phyloP scores from a whole-genome alignment of 2,329 filamentous ascomycete genomes.

The Cladorrhinum sp. region DNA sequence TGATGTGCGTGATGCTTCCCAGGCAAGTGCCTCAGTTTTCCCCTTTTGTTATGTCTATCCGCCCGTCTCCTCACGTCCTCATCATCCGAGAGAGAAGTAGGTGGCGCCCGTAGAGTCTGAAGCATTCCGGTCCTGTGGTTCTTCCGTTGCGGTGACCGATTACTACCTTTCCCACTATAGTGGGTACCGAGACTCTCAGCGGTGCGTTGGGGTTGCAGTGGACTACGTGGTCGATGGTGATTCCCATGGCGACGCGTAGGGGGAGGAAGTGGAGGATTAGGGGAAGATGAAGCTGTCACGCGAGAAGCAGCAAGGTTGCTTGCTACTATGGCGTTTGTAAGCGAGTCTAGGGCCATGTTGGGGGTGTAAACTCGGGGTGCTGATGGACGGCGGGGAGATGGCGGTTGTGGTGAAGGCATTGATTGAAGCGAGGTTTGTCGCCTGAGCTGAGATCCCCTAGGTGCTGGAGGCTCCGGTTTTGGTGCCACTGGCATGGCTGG shows the following conservation, averaged over 20 bases:
- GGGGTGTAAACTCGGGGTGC: slow-evolving; percentile 24
- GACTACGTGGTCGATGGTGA: slow-evolving; percentile 22
- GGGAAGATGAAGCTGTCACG: slow-evolving; percentile 35
- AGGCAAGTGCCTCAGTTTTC: slow-evolving; percentile 40
- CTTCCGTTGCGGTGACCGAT: slow-evolving; percentile 37
- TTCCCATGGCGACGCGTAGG: slow-evolving; percentile 32
- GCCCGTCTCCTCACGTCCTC: slow-evolving; percentile 51
- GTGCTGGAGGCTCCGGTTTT: background rate
- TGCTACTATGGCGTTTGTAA: slow-evolving; percentile 73
- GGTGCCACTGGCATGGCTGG: slow-evolving; percentile 15
- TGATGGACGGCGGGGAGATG: slow-evolving; percentile 23
- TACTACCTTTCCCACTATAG: slow-evolving; percentile 21
- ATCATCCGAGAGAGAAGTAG: slow-evolving; percentile 47
- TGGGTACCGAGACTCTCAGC: slow-evolving; percentile 21
- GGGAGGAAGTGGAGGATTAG: slow-evolving; percentile 38
- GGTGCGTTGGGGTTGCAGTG: slow-evolving; percentile 23
- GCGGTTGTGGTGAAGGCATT: background rate
- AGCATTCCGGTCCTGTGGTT: slow-evolving; percentile 53
- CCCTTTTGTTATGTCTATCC: slow-evolving; percentile 38
- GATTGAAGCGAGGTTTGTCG: slow-evolving; percentile 3
- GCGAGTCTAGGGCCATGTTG: slow-evolving; percentile 57
- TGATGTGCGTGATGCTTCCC: slow-evolving; percentile 65
- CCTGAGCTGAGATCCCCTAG: background rate
- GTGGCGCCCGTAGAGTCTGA: slow-evolving; percentile 61
- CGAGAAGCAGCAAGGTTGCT: slow-evolving; percentile 68